phyloP scores from a whole-genome alignment of 106 monocot species.

The Dioscorea dumetorum region DNA sequence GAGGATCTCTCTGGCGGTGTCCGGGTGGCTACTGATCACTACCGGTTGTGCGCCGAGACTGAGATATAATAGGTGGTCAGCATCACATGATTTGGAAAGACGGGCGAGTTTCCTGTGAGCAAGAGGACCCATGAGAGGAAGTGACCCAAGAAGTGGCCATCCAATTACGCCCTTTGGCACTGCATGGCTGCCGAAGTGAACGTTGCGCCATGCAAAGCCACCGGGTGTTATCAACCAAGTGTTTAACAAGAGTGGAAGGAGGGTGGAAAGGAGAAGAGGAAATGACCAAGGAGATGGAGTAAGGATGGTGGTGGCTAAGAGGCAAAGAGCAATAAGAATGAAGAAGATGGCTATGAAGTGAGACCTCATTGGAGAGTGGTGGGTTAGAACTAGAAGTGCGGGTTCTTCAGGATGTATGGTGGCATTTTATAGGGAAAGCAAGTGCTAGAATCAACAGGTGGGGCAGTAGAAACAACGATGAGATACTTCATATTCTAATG shows the following conservation, averaged over 20 bases:
- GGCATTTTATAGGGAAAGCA: too few relatives aligned
- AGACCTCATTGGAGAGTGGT: neutral
- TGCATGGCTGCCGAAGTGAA: neutral
- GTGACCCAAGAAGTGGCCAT: conserved; percentile 48
- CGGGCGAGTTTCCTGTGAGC: conserved; percentile 50
- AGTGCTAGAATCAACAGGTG: too few relatives aligned
- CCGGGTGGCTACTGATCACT: conserved; percentile 43
- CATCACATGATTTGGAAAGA: conserved; percentile 21
- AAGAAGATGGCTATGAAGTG: conserved; percentile 6
- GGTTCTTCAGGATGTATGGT: too few relatives aligned
- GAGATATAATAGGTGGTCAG: conserved; percentile 42
- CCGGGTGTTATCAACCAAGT: conserved; percentile 23
- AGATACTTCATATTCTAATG: too few relatives aligned
- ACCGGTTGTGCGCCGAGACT: conserved; percentile 44
- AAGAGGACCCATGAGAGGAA: conserved; percentile 36
- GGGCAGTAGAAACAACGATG: too few relatives aligned
- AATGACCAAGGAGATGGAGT: neutral
- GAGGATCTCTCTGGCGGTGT: conserved; percentile 57
- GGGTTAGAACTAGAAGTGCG: too few relatives aligned
- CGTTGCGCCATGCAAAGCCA: conserved; percentile 35
- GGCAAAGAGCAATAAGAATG: conserved; percentile 7
- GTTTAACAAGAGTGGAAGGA: conserved; percentile 10
- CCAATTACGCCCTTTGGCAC: conserved; percentile 35
- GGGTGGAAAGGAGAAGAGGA: conserved; percentile 10
- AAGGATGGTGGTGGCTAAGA: conserved; percentile 8